A percentile compares a stretch with the other conserved stretches of the same genome.
These are phyloP conservation scores for Lachancea lanzarotensis DNA, from an alignment of 805 yeast genomes.

Conservation along the genomic window DNA sequence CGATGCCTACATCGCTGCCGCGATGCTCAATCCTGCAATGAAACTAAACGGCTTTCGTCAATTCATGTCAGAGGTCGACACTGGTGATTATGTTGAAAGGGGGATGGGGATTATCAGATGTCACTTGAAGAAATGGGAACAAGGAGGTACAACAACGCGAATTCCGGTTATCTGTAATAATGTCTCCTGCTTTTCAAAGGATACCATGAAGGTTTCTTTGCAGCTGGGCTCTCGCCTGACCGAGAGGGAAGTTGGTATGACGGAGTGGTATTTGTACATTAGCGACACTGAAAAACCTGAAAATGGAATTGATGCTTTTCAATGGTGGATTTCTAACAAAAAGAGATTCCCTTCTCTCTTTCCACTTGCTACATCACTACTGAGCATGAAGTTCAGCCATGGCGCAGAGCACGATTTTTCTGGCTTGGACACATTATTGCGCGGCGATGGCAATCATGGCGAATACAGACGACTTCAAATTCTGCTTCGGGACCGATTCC, in stretches of 20 bases:
- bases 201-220: no score
- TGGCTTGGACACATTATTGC: no score
- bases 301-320: neutral
- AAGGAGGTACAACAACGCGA: neutral
- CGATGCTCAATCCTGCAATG: conserved; percentile 5
- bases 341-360: neutral
- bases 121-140: neutral
- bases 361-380: neutral
- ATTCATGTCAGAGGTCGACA: neutral
- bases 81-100: neutral
- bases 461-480: neutral
- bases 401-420: no score
- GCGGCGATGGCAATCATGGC: neutral
- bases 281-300: neutral
- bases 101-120: neutral
- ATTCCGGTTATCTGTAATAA: no score
- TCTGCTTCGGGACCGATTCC: neutral
- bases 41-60: neutral
- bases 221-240: neutral
- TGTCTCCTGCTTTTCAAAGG: no score
- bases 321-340: neutral
- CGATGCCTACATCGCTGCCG: conserved; percentile 3
- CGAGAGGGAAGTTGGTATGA: neutral
- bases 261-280: neutral
- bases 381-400: neutral